Percentiles rank a stretch among this genome's conserved stretches.
Evolutionary conservation across 164 flowering plant species (phyloP).

Genomic region (Magnolia changhungtana): DNA sequence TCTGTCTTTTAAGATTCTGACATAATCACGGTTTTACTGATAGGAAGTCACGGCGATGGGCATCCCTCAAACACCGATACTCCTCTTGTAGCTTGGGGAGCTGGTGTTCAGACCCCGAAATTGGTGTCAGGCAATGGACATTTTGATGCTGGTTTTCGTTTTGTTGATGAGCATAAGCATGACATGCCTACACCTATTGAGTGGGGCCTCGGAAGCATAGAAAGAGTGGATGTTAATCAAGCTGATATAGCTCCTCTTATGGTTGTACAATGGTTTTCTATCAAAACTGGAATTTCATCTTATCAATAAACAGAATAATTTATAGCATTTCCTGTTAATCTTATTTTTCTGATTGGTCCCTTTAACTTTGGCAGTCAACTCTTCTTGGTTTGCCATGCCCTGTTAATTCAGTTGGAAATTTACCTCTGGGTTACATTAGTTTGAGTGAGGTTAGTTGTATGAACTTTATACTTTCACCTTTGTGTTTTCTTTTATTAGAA

Average conservation of each 20-base stretch:
- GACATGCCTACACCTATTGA: constrained; percentile 78
- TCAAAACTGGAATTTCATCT: not conserved
- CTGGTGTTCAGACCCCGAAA: constrained; percentile 70
- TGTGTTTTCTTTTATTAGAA: not conserved
- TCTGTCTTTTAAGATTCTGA: constrained; percentile 19
- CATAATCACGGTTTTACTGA: constrained; percentile 21
- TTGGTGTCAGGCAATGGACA: constrained; percentile 34
- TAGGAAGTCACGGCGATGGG: constrained; percentile 99
- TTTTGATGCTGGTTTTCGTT: constrained; percentile 48
- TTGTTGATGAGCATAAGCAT: constrained; percentile 89
- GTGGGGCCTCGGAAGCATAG: constrained; percentile 78
- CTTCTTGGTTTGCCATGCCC: constrained; percentile 93
- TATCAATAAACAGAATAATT: not conserved
- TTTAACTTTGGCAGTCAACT: constrained; percentile 65
- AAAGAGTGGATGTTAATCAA: constrained; percentile 95
- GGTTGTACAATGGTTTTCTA: constrained; percentile 39
- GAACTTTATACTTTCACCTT: not conserved
- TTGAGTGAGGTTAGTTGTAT: constrained; percentile 54
- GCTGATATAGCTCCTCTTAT: constrained; percentile 97
- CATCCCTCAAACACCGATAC: constrained; percentile 94
- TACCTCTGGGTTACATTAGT: constrained; percentile 71
- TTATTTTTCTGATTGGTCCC: constrained; percentile 16
- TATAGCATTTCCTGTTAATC: not conserved
- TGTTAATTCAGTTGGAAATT: constrained; percentile 86
- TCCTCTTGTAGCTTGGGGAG: constrained; percentile 99